Evolutionary conservation across 1,284 basidiomycete genomes (phyloP).

Genomic region (Golubevia sp.): DNA sequence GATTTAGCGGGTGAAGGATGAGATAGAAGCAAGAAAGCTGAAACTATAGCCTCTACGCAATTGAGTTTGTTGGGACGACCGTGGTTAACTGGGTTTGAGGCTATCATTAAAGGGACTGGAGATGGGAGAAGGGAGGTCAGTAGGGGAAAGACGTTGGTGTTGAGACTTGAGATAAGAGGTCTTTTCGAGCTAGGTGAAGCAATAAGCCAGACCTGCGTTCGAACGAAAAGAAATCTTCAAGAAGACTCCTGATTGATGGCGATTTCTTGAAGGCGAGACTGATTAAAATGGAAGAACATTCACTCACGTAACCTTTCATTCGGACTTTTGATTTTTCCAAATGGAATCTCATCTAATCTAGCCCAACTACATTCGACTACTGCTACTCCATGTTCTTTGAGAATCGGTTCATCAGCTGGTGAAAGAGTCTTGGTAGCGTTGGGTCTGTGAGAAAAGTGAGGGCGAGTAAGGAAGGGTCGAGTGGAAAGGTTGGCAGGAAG

Average conservation of each 20-base stretch:
- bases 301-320: slow-evolving; percentile 83
- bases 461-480: slow-evolving; percentile 1
- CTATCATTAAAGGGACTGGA: slow-evolving; percentile 48
- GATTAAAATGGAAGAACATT: not conserved
- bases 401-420: slow-evolving; percentile 81
- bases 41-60: slow-evolving; percentile 44
- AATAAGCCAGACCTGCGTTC: too few relatives aligned
- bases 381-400: slow-evolving; percentile 78
- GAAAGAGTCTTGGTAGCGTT: slow-evolving; percentile 81
- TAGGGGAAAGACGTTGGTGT: not conserved
- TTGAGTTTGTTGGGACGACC: slow-evolving; percentile 57
- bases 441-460: slow-evolving; percentile 69
- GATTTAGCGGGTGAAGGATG: slow-evolving; percentile 33
- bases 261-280: slow-evolving; percentile 1
- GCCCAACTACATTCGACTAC: slow-evolving; percentile 99
- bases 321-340: slow-evolving; percentile 87
- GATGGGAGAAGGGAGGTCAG: not conserved
- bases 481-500: not conserved
- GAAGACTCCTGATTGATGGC: too few relatives aligned
- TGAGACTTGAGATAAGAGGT: not conserved
- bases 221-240: too few relatives aligned
- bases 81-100: slow-evolving; percentile 57
- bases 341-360: slow-evolving; percentile 88
- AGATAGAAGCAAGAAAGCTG: slow-evolving; percentile 39
- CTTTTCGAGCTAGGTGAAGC: too few relatives aligned